phyloP scores from a whole-genome alignment of 306 rosid species.

The Prunus padus region DNA sequence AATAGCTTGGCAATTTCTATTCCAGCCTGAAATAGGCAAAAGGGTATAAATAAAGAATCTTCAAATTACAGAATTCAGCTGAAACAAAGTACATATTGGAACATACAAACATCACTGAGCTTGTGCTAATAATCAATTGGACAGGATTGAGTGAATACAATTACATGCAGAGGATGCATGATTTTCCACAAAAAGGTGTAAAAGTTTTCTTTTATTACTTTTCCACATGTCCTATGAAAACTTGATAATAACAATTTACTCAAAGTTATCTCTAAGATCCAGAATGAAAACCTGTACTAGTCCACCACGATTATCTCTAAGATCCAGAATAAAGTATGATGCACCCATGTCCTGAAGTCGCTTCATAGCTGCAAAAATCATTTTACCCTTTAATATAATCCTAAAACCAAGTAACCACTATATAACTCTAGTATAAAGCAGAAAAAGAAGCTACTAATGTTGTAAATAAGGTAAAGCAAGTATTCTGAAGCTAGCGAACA shows the following conservation, averaged over 20 bases:
- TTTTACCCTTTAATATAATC: conserved; percentile 15
- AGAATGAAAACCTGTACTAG: conserved; percentile 75
- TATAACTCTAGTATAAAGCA: conserved; percentile 10
- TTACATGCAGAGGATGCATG: neutral
- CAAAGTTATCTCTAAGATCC: conserved; percentile 3
- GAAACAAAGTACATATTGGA: neutral
- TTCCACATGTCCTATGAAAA: neutral
- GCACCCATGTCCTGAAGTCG: conserved; percentile 91
- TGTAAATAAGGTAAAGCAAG: conserved; percentile 6
- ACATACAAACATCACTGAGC: conserved; percentile 1
- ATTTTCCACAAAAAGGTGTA: neutral
- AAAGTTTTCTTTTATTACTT: neutral
- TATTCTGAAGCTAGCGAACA: neutral
- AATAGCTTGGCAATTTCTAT: conserved; percentile 91
- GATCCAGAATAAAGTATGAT: conserved; percentile 82
- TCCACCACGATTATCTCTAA: conserved; percentile 98
- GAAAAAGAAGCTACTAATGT: neutral
- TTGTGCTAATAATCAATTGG: neutral
- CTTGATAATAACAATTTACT: neutral
- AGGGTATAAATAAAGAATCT: conserved; percentile 15
- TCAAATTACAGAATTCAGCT: neutral
- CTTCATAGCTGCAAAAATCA: conserved; percentile 76
- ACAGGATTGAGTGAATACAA: neutral
- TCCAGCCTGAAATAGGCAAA: conserved; percentile 72
- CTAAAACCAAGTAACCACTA: conserved; percentile 3